Conservation (phyloP, 164 flowering plant species). For the Piper betle region DNA sequence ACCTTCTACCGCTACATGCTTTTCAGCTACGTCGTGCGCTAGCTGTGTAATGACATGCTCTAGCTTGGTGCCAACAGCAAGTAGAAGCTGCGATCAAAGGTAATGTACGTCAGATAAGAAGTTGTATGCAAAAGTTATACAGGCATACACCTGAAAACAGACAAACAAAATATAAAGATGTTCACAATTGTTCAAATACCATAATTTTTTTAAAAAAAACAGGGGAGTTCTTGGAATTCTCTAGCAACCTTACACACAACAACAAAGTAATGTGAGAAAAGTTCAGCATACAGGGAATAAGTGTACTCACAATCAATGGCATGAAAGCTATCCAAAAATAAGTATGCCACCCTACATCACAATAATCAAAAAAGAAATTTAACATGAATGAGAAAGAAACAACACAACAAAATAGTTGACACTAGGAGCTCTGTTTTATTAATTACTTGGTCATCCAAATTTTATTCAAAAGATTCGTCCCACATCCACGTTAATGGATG, state of each 20-base stretch:
- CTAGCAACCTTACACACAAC: background rate
- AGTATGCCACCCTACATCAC: constrained; percentile 79
- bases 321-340: constrained; percentile 83
- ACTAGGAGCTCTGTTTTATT: background rate
- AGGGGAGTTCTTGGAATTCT: too few species aligned
- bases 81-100: constrained; percentile 37
- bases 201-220: background rate
- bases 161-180: background rate
- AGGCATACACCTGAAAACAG: background rate
- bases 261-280: background rate
- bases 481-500: too few species aligned
- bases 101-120: background rate
- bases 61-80: constrained; percentile 65
- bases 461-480: too few species aligned
- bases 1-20: constrained; percentile 18
- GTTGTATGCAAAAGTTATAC: background rate
- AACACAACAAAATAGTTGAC: background rate
- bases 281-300: background rate
- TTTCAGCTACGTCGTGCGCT: constrained; percentile 38
- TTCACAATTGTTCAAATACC: background rate
- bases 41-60: constrained; percentile 52
- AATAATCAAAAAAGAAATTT: background rate
- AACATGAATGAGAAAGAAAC: background rate
- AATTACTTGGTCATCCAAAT: too few species aligned
- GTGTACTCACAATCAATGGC: constrained; percentile 58